These are phyloP conservation scores for Tulasnella sp. DNA, from an alignment of 768 basidiomycete species.

Conservation along the genomic window DNA sequence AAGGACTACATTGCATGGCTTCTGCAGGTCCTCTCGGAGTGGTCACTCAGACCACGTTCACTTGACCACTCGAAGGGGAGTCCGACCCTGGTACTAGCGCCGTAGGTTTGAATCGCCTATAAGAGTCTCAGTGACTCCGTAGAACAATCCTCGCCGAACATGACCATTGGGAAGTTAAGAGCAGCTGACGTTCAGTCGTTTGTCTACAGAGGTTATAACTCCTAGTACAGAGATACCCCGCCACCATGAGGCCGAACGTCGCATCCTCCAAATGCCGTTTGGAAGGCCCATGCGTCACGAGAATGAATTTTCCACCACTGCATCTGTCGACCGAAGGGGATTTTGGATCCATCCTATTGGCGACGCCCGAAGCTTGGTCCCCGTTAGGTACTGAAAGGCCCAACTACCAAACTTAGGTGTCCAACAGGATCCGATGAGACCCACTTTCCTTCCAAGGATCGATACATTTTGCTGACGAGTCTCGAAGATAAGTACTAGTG, in stretches of 20 bases:
- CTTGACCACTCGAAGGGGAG: no score
- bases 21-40: no score
- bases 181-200: no score
- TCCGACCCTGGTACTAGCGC: no score
- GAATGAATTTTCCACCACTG: constrained; percentile 46
- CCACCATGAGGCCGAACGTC: constrained; percentile 35
- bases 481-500: constrained; percentile 47
- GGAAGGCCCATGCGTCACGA: constrained; percentile 54
- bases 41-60: no score
- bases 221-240: constrained; percentile 40
- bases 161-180: no score
- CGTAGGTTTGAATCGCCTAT: no score
- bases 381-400: constrained; percentile 48
- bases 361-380: background rate
- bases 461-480: constrained; percentile 42
- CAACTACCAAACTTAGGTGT: constrained; percentile 48
- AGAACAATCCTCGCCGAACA: no score
- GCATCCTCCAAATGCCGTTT: constrained; percentile 43
- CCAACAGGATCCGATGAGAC: constrained; percentile 49
- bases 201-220: no score
- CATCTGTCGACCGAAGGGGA: constrained; percentile 43
- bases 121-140: no score
- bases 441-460: constrained; percentile 44
- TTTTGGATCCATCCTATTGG: background rate
- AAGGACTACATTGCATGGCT: no score